Percentiles rank a stretch among this genome's conserved stretches.
Conservation (phyloP, 2,329 filamentous ascomycete species). For the Cytospora paraplurivora region DNA sequence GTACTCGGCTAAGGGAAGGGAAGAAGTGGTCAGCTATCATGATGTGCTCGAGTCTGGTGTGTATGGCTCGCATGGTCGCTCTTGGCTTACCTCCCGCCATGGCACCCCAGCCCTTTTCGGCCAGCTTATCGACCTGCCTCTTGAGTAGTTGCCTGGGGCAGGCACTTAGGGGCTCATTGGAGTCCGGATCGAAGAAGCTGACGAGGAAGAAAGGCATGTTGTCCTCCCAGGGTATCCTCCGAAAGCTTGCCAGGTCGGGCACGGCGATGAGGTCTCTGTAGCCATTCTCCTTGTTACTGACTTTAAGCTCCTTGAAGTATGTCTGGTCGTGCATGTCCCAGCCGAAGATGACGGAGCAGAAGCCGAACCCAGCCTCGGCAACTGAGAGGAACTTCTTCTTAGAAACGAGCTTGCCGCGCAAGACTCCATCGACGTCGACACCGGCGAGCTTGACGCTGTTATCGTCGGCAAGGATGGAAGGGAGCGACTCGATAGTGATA, state of each 20-base stretch:
- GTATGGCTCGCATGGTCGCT: neutral
- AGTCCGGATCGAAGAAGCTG: conserved; percentile 82
- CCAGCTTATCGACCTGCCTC: conserved; percentile 67
- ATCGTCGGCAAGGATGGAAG: conserved; percentile 69
- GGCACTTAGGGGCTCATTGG: conserved; percentile 68
- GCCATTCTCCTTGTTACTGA: conserved; percentile 89
- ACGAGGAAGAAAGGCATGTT: conserved; percentile 84
- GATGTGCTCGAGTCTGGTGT: too few relatives aligned
- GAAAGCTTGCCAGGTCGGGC: conserved; percentile 75
- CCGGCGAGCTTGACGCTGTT: conserved; percentile 84
- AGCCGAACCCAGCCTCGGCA: conserved; percentile 80
- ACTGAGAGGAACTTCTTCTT: conserved; percentile 92
- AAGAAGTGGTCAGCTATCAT: neutral
- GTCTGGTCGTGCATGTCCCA: conserved; percentile 98
- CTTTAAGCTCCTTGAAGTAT: conserved; percentile 80
- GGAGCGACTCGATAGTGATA: conserved; percentile 66
- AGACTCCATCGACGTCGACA: conserved; percentile 81
- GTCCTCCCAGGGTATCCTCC: conserved; percentile 89
- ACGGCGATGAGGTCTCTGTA: conserved; percentile 84
- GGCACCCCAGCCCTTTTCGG: conserved; percentile 70
- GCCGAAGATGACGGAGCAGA: conserved; percentile 92
- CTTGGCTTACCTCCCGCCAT: conserved; percentile 81
- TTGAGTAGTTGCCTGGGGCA: conserved; percentile 79
- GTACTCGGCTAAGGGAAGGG: conserved; percentile 69
- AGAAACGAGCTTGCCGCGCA: conserved; percentile 87